phyloP scores from a whole-genome alignment of 331 rosid species.

The Phaseolus coccineus region DNA sequence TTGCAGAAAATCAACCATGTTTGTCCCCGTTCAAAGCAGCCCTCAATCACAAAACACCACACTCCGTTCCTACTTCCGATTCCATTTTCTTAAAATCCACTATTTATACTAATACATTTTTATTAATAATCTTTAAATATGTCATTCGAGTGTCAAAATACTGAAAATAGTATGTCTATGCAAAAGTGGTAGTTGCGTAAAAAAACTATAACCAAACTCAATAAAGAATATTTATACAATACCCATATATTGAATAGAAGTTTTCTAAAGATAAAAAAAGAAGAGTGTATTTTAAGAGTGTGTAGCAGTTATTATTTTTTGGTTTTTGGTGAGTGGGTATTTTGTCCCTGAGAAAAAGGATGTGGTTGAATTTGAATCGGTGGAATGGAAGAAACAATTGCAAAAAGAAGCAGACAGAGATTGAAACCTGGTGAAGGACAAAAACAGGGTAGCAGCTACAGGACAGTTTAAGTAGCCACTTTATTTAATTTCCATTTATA shows the following conservation, averaged over 20 bases:
- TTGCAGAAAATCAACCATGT: neutral
- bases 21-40: too few relatives aligned
- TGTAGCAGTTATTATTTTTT: neutral
- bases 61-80: neutral
- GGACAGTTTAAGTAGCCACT: constrained; percentile 5
- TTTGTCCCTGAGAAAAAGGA: neutral
- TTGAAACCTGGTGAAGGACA: neutral
- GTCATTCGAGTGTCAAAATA: too few relatives aligned
- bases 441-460: neutral
- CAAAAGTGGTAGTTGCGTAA: too few relatives aligned
- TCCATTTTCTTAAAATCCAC: neutral
- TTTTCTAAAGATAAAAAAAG: too few relatives aligned
- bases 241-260: too few relatives aligned
- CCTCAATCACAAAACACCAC: neutral
- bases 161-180: too few relatives aligned
- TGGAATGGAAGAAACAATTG: neutral
- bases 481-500: neutral
- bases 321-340: neutral
- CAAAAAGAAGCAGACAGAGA: neutral
- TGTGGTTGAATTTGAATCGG: neutral
- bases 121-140: too few relatives aligned
- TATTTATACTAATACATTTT: too few relatives aligned
- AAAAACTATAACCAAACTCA: too few relatives aligned
- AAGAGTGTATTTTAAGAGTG: too few relatives aligned
- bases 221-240: too few relatives aligned